phyloP scores from a whole-genome alignment of 345 rosid genomes.

The Crucihimalaya himalaica region DNA sequence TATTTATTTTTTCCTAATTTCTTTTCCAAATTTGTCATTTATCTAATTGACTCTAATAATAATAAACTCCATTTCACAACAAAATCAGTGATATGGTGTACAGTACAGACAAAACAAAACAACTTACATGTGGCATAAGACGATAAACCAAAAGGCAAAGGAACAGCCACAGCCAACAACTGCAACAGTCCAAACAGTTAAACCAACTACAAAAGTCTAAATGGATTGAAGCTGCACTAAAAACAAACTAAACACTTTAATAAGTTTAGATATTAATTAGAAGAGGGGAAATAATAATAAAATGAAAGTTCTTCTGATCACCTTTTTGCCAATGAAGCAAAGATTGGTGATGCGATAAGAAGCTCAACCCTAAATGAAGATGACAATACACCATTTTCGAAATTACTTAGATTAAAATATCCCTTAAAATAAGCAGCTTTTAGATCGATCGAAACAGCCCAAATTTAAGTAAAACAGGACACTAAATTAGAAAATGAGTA shows the following conservation, averaged over 20 bases:
- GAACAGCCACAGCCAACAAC: slow-evolving; percentile 80
- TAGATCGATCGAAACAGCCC: neutral
- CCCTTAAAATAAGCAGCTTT: slow-evolving; percentile 51
- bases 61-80: too few species aligned
- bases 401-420: slow-evolving; percentile 69
- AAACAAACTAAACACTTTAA: neutral
- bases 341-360: slow-evolving; percentile 81
- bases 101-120: too few species aligned
- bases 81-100: neutral
- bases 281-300: neutral
- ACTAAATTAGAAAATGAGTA: too few species aligned
- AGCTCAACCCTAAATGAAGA: slow-evolving; percentile 97
- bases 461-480: neutral
- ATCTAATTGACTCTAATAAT: too few species aligned
- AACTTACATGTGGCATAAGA: slow-evolving; percentile 83
- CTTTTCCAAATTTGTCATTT: too few species aligned
- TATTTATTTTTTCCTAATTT: too few species aligned
- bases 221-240: slow-evolving; percentile 74
- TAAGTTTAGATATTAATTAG: neutral
- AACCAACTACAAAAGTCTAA: slow-evolving; percentile 88
- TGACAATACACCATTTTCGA: slow-evolving; percentile 88
- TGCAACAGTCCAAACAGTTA: slow-evolving; percentile 87
- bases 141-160: slow-evolving; percentile 77
- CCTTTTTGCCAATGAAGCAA: slow-evolving; percentile 92
- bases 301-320: slow-evolving; percentile 24